Base-by-base conservation (phyloP, 176 grass and related monocot genomes). In the Tillandsia fasciculata region DNA sequence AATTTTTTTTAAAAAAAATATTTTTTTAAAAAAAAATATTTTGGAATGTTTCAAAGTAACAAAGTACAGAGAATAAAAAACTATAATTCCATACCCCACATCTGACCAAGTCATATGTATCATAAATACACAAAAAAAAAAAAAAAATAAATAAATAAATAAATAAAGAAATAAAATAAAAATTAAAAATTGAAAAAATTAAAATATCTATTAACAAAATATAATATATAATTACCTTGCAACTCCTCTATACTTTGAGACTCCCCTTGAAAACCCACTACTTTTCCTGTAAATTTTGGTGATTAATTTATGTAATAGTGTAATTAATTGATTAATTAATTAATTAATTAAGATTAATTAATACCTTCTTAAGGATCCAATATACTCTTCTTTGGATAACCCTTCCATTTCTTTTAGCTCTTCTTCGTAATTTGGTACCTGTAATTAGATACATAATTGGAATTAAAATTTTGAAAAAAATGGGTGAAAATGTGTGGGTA, bases 231-330 rank as follows among this genome's bases (percentile, higher is more conserved):
- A 26, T 10, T 74, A 84, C 88, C 84, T 87, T 59, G 88, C 88
- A 15, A 87, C 88, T 6, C 88, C 88, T 74, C 88, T 87, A 76
- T 87, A 91, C 53, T 87, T 91, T 51, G 88, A 87, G 48, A 87
- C 88, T 11, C 88, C 88, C 61, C 88, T 79, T 1, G 88, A 85
- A 76, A 91, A 91, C 0, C 88, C 88, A 52, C 79, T 91, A 79
- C 88, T 91, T 64, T 74, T 77, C 53, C 88, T 92, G 85, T 75
- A 48, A 74, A 80, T 63, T 11, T 48, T 17, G 14, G 47, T 12
- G 22, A 9, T 33, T 48, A 42, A 7, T 42, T 42, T 42, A 6
- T 42, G 33, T 7, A 5, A 42, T 42, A 7, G 33, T 42, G 33
- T 42, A 42, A 42, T 42, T 42, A 42, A 33, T 33, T 33, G 5